Evolutionary conservation across 768 basidiomycete genomes (phyloP), one percentile per base, ranked within the genome.

Genomic region (Amanita pseudoporphyria): DNA sequence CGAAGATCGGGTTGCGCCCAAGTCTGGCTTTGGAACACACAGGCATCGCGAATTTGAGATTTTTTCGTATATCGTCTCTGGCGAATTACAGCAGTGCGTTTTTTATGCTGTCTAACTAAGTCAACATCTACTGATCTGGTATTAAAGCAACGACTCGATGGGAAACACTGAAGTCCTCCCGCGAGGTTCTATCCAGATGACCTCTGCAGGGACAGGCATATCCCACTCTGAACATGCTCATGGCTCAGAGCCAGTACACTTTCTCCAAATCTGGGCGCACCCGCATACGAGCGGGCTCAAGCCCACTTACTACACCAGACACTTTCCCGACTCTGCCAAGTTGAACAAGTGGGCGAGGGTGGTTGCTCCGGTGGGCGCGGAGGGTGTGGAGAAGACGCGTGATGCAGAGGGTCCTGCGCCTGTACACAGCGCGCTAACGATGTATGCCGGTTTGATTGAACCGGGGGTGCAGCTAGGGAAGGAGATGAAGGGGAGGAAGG

Each of bases 151-250:
- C 65, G 95, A 97, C 66, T 88, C 84, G 5, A 88, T 96, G 85
- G 84, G 84, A 33, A 95, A 95, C 67, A 76, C 77, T 47, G 95
- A 98, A 63, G 73, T 93, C 51, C 78, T 97, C 61, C 82, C 82
- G 62, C 81, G 91, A 13, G 95, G 95, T 1, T 86, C 91, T 57
- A 57, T 97, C 28, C 94, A 97, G 64, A 79, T 96, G 68, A 93
- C 93, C 2, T 90, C 86, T 1, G 82, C 94, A 0, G 94, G 94
- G 9, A 93, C 85, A 0, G 95, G 95, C 3, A 95, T 97, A 58
- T 73, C 81, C 0, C 94, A 97, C 64, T 84, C 82, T 26, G 75
- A 78, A 60, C 73, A 74, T 39, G 64, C 71, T 1, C 58, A 74
- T 49, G 72, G 74, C 16, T 41, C 58, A 31, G 62, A 62, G 33